Evolutionary conservation across 2,329 filamentous ascomycete genomes (phyloP).

Genomic region (Biscogniauxia sp.): DNA sequence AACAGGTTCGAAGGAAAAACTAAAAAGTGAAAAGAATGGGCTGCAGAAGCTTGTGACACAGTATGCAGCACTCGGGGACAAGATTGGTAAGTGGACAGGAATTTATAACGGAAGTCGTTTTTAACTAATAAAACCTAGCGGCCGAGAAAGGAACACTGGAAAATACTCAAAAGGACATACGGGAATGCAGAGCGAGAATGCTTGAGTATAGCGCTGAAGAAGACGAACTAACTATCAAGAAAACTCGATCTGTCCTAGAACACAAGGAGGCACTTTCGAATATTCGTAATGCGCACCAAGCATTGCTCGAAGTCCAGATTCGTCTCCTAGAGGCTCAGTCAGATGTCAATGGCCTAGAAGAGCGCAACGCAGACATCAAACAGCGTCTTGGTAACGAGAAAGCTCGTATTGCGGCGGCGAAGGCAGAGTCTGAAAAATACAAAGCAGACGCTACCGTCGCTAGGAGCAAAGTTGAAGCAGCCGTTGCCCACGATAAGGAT

Average conservation of each 20-base stretch:
- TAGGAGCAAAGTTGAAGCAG: slow-evolving; percentile 37
- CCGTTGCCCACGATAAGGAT: slow-evolving; percentile 40
- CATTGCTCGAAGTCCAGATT: slow-evolving; percentile 67
- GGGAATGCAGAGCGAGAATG: slow-evolving; percentile 42
- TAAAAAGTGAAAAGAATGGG: slow-evolving; percentile 62
- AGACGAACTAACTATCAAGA: slow-evolving; percentile 55
- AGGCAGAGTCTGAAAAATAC: slow-evolving; percentile 38
- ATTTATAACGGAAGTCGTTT: neutral
- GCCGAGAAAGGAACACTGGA: slow-evolving; percentile 36
- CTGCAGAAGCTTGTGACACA: slow-evolving; percentile 65
- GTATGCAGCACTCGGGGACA: slow-evolving; percentile 67
- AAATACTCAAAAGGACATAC: slow-evolving; percentile 31
- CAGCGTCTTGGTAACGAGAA: slow-evolving; percentile 48
- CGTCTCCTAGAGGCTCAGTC: slow-evolving; percentile 77
- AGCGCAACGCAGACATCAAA: slow-evolving; percentile 61
- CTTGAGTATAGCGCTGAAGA: slow-evolving; percentile 50
- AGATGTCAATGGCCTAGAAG: slow-evolving; percentile 68
- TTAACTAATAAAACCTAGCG: slow-evolving; percentile 25
- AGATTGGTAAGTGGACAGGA: slow-evolving; percentile 56
- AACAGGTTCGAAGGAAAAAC: slow-evolving; percentile 36
- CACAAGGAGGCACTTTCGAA: slow-evolving; percentile 59
- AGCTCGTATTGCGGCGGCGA: slow-evolving; percentile 37
- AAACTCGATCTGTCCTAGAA: slow-evolving; percentile 51
- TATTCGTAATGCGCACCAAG: slow-evolving; percentile 61
- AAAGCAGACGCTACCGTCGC: slow-evolving; percentile 35